Conservation (phyloP, 176 grass and related monocot genomes). For the Areca catechu region DNA sequence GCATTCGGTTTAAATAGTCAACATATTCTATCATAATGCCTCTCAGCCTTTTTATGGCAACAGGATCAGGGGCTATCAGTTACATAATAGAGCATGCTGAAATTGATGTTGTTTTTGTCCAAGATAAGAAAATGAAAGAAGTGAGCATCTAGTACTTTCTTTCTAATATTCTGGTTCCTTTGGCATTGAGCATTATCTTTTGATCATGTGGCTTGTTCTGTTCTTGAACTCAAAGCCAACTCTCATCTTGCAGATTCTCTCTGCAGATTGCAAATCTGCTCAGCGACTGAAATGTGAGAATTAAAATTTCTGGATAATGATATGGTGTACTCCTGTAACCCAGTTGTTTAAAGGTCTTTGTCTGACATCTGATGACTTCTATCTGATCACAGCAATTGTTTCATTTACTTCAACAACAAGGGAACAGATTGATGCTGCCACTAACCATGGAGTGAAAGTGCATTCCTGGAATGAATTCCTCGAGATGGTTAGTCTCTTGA, state of each 20-base stretch:
- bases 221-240: neutral
- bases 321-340: no score
- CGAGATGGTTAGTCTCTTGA: constrained; percentile 45
- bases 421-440: constrained; percentile 38
- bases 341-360: neutral
- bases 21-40: neutral
- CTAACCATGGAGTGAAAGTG: constrained; percentile 41
- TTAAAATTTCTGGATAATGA: no score
- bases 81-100: constrained; percentile 95
- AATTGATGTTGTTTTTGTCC: constrained; percentile 70
- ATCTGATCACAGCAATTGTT: constrained; percentile 51
- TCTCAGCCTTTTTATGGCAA: neutral
- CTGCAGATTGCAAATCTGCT: constrained; percentile 39
- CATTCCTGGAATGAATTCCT: constrained; percentile 77
- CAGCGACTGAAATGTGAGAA: constrained; percentile 55
- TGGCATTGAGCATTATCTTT: neutral
- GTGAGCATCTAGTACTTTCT: constrained; percentile 14
- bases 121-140: constrained; percentile 97
- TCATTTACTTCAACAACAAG: constrained; percentile 53
- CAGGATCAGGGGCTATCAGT: constrained; percentile 68
- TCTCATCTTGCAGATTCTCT: constrained; percentile 41
- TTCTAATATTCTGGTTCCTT: no score
- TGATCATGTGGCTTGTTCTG: neutral
- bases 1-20: neutral
- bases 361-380: neutral